These are phyloP conservation scores for Yamadazyma laniorum DNA, from an alignment of 805 yeast genomes.

Conservation along the genomic window DNA sequence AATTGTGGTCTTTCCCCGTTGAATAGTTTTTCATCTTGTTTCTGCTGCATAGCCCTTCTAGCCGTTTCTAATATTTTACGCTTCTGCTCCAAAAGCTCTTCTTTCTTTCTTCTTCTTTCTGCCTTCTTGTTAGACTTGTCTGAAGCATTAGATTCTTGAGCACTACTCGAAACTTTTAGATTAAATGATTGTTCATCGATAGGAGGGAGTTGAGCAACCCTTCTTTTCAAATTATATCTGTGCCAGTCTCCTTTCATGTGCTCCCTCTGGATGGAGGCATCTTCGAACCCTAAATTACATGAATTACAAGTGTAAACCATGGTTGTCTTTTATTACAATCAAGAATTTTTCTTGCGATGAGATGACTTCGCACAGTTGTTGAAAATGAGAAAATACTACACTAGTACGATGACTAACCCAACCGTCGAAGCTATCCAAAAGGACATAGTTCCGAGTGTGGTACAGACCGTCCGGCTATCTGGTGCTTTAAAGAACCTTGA, in stretches of 20 bases:
- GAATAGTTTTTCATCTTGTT: conserved; percentile 14
- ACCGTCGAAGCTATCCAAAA: conserved; percentile 12
- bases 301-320: conserved; percentile 71
- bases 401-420: conserved; percentile 1
- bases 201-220: conserved; percentile 67
- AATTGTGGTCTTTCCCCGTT: background rate
- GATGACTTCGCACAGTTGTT: conserved; percentile 9
- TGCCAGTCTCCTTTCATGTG: conserved; percentile 99
- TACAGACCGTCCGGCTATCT: conserved; percentile 61
- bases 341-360: conserved; percentile 12
- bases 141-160: conserved; percentile 19
- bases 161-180: conserved; percentile 24
- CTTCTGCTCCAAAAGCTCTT: conserved; percentile 48
- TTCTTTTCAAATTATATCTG: conserved; percentile 88
- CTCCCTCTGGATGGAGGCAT: conserved; percentile 80
- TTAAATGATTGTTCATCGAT: conserved; percentile 43
- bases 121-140: conserved; percentile 46
- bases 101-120: conserved; percentile 48
- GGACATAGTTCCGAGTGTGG: conserved; percentile 44
- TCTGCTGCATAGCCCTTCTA: conserved; percentile 33
- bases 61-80: conserved; percentile 48
- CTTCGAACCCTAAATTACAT: conserved; percentile 76
- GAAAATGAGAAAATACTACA: background rate
- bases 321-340: conserved; percentile 2
- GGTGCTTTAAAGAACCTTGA: conserved; percentile 75